A percentile compares a stretch with the other conserved stretches of the same genome.
Conservation (phyloP, 1,139 yeast species). For the Candida freyschussii region DNA sequence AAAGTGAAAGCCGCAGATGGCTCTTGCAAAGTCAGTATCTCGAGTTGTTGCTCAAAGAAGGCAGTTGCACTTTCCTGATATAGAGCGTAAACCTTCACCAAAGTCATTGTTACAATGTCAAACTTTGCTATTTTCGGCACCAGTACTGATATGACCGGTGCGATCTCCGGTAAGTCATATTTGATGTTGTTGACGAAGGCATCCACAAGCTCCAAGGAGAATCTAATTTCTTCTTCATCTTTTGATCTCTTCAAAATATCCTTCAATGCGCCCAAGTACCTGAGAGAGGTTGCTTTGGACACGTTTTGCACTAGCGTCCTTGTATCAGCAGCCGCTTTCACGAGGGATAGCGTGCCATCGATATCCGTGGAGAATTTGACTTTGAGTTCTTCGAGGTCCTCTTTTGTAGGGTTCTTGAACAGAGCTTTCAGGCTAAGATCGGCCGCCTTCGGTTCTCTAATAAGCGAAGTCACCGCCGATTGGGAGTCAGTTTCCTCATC, state of each 20-base stretch:
- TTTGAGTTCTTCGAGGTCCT: too few species aligned
- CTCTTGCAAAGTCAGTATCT: conserved; percentile 15
- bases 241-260: conserved; percentile 1
- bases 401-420: too few species aligned
- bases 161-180: conserved; percentile 10
- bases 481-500: too few species aligned
- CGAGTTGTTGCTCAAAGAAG: conserved; percentile 19
- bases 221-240: neutral
- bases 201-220: conserved; percentile 9
- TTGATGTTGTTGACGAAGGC: conserved; percentile 12
- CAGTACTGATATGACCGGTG: conserved; percentile 10
- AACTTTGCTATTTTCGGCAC: conserved; percentile 11
- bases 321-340: conserved; percentile 1
- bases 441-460: too few species aligned
- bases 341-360: conserved; percentile 2
- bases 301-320: conserved; percentile 3
- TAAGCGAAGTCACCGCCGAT: too few species aligned
- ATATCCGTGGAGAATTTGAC: conserved; percentile 4
- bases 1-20: conserved; percentile 14
- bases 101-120: conserved; percentile 10
- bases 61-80: conserved; percentile 10
- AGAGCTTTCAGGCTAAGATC: too few species aligned
- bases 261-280: conserved; percentile 3
- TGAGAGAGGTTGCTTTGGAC: conserved; percentile 4
- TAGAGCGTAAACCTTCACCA: conserved; percentile 13